Evolutionary conservation across 768 basidiomycete species (phyloP), one percentile per base, ranked within the genome.

Genomic region (Cystofilobasidium macerans): DNA sequence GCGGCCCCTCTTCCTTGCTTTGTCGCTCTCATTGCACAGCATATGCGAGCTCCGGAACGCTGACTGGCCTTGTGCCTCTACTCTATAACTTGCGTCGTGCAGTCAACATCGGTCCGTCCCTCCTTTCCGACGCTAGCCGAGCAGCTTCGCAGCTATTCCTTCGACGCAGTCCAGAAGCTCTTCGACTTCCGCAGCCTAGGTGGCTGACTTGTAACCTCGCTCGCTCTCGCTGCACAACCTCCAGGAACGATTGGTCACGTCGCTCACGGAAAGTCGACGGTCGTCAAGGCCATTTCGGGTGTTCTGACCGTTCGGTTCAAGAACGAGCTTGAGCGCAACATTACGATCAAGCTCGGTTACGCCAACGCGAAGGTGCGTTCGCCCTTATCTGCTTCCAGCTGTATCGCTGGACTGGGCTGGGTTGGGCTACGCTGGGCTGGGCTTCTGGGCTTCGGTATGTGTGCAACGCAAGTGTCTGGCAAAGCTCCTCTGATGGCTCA

Each of bases 261-360:
- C 82, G 94, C 94, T 24, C 91, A 92, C 81, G 90, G 89, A 72
- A 92, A 92, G 80, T 91, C 88, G 63, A 93, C 89, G 9, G 92
- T 97, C 64, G 94, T 98, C 66, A 93, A 97, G 79, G 95, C 95
- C 35, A 98, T 99, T 75, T 97, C 94, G 13, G 93, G 95, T 9
- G 94, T 97, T 22, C 87, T 88, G 84, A 98, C 95, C 22, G 95
- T 98, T 56, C 84, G 94, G 72, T 98, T 99, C 79, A 99, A 99
- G 82, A 98, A 97, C 77, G 95, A 99, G 78, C 84, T 98, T 64
- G 95, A 98, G 68, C 82, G 94, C 69, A 99, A 99, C 78, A 99
- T 98, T 72, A 99, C 94, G 26, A 99, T 99, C 80, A 97, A 99
- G 80, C 83, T 99, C 56, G 95, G 95, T 68, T 99, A 98, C 75